Base-by-base conservation (phyloP, 139 green algal genomes). In the Chlorella vulgaris region DNA sequence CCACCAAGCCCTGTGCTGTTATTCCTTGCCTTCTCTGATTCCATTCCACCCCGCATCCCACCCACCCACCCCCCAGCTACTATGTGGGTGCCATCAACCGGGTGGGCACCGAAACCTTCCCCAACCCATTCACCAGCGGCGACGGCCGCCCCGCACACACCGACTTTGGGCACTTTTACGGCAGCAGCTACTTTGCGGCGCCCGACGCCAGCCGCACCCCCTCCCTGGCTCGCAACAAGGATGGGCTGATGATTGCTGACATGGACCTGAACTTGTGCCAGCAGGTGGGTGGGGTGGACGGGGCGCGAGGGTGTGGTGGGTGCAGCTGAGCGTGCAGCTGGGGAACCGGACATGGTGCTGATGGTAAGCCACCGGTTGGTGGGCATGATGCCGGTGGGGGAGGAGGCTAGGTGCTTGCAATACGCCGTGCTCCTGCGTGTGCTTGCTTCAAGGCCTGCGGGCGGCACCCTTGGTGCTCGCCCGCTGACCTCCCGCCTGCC, bases 101-200 rank as follows among this genome's bases (percentile, higher is more conserved):
- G 33, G 96, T 99, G 31, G 96, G 96, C 69, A 99, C 96, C 2
- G 84, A 99, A 85, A 76, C 58, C 8, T 99, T 99, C 83, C 95
- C 95, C 29, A 95, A 96, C 76, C 93, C 91, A 40, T 99, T 99
- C 89, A 99, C 95, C 29, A 94, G 85, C 26, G 96, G 95, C 0
- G 96, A 99, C 81, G 93, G 95, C 80, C 93, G 94, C 83, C 88
- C 90, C 24, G 95, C 95, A 31, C 96, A 99, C 90, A 95, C 94
- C 85, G 90, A 93, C 69, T 96, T 97, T 90, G 94, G 95, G 26
- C 93, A 94, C 82, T 97, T 98, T 69, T 99, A 99, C 78, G 96
- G 96, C 78, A 94, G 84, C 71, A 93, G 80, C 83, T 99, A 98
- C 88, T 91, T 99, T 40, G 93, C 96, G 3, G 94, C 94, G 36